Evolutionary conservation across 179 eudicot genomes (phyloP).

Genomic region (Silene coronaria): DNA sequence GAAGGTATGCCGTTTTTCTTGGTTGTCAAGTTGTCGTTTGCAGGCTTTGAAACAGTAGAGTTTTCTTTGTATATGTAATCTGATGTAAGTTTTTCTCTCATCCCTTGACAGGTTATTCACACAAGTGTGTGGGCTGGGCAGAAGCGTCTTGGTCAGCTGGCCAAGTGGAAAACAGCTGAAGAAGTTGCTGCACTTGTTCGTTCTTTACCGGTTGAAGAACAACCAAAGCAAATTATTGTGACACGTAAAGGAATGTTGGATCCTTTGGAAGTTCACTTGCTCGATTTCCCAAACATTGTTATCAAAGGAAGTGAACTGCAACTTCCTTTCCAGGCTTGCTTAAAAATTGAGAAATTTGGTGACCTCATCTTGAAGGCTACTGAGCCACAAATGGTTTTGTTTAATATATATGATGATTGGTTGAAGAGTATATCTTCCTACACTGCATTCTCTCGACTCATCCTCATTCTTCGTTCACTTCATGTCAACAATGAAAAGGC

Average conservation of each 20-base stretch:
- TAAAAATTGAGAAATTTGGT: slow-evolving; percentile 98
- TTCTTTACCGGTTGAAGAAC: slow-evolving; percentile 97
- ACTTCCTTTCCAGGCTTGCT: slow-evolving; percentile 98
- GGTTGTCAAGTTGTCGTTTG: background rate
- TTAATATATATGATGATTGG: slow-evolving; percentile 99
- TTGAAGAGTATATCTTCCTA: slow-evolving; percentile 98
- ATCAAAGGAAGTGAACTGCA: slow-evolving; percentile 98
- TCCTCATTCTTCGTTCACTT: slow-evolving; percentile 88
- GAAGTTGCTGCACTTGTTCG: slow-evolving; percentile 98
- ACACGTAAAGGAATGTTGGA: slow-evolving; percentile 98
- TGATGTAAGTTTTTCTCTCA: background rate
- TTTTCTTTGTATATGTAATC: background rate
- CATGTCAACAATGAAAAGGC: slow-evolving; percentile 99
- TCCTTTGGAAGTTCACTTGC: slow-evolving; percentile 92
- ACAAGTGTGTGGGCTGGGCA: slow-evolving; percentile 99
- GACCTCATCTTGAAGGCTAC: slow-evolving; percentile 93
- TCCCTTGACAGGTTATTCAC: slow-evolving; percentile 79
- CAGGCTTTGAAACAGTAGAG: background rate
- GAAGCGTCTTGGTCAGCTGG: slow-evolving; percentile 98
- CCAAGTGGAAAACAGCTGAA: slow-evolving; percentile 99
- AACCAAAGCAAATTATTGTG: slow-evolving; percentile 92
- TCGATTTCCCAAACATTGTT: slow-evolving; percentile 97
- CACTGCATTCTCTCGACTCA: slow-evolving; percentile 92
- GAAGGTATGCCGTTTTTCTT: slow-evolving; percentile 44
- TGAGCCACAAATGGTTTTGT: slow-evolving; percentile 97